Evolutionary conservation across 1,139 yeast species (phyloP), one percentile per base, ranked within the genome.

Genomic region (Meyerozyma elateridarum): DNA sequence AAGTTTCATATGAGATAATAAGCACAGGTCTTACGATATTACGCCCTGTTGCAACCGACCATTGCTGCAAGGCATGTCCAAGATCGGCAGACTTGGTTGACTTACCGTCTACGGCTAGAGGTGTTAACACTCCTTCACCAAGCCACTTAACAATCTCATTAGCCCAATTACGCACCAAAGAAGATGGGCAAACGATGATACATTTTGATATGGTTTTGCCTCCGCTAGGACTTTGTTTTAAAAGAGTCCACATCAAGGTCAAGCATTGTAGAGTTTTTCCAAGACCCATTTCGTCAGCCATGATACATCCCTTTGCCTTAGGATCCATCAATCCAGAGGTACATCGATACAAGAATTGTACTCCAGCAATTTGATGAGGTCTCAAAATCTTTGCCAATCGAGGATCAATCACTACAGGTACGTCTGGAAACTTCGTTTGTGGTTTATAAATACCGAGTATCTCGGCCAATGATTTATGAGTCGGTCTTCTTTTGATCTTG

Each of bases 261-360:
- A 91, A 72, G 54, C 98, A 93, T 56, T 91, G 99, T 27, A 91
- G 66, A 0, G 99, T 91, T 53, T 91, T 91, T 16, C 98, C 98
- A 28, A 91, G 68, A 2, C 98, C 98, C 98, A 91, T 91, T 60
- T 88, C 99, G 62, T 91, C 99, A 0, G 99, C 99, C 98, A 91
- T 91, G 34, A 91, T 93, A 53, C 98, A 91, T 1, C 99, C 99
- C 51, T 82, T 79, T 0, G 97, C 97, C 26, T 79, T 70, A 2
- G 88, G 76, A 49, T 88, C 95, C 17, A 87, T 72, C 28, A 89
- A 60, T 0, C 99, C 98, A 0, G 96, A 74, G 1, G 95, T 87
- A 56, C 97, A 89, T 37, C 91, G 64, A 51, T 88, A 91, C 37
- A 91, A 61, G 52, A 91, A 91, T 54, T 85, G 76, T 20, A 91